These are phyloP conservation scores for Coelastrella sp. DNA, from an alignment of 139 green algal species.

Conservation along the genomic window DNA sequence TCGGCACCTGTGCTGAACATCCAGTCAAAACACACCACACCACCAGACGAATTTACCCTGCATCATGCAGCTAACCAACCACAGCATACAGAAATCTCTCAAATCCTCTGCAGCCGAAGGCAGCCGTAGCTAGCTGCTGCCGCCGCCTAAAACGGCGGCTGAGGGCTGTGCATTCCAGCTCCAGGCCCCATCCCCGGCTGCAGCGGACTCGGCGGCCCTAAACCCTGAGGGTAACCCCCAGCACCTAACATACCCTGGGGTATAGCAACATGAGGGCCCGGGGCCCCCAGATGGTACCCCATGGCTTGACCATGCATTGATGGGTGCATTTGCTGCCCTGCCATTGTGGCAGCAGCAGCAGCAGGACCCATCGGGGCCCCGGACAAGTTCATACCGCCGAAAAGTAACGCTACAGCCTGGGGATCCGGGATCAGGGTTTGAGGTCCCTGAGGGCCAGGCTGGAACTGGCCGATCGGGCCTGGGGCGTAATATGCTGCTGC, in stretches of 20 bases:
- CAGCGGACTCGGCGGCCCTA: neutral
- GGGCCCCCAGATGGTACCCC: neutral
- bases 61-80: too few species aligned
- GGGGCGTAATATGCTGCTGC: slow-evolving; percentile 27
- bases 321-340: neutral
- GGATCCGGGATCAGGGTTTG: neutral
- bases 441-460: neutral
- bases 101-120: too few species aligned
- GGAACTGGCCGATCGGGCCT: neutral
- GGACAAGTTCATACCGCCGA: slow-evolving; percentile 28
- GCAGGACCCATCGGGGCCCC: neutral
- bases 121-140: too few species aligned
- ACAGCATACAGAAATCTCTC: too few species aligned
- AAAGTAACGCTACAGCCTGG: slow-evolving; percentile 31
- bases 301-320: neutral
- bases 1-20: too few species aligned
- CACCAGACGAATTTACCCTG: too few species aligned
- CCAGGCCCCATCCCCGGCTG: too few species aligned
- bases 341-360: slow-evolving; percentile 2
- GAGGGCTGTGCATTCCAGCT: too few species aligned
- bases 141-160: too few species aligned
- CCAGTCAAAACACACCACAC: too few species aligned
- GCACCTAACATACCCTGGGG: neutral
- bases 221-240: neutral
- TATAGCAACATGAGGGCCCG: neutral